Evolutionary conservation across 176 grass and related monocot species (phyloP), one percentile per base, ranked within the genome.

Genomic region (Triticum monococcum): DNA sequence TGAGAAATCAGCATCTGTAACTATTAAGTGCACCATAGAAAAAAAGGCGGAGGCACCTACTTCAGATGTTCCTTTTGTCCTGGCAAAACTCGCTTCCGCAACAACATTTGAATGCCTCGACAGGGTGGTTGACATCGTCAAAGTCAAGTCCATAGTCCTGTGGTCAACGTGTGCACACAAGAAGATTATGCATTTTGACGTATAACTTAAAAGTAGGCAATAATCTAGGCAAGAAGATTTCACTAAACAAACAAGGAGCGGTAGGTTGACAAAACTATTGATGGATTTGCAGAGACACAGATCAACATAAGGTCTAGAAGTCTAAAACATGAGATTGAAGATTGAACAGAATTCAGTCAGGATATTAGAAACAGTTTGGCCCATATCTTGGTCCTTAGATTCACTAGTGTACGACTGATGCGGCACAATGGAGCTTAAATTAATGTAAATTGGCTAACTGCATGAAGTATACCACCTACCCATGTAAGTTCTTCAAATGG

Each of bases 121-220:
- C 22, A 33, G 96, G 96, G 62, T 98, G 93, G 8, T 84, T 57
- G 25, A 89, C 75, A 88, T 98, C 93, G 30, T 85, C 84, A 91
- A 98, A 98, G 88, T 98, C 88, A 61, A 98, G 92, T 72, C 77
- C 88, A 77, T 98, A 98, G 72, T 98, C 96, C 96, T 98, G 80
- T 36, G n/a, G 65, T 57, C 45, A 61, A 57, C 82, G 63, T 41
- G 59, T 43, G 31, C n/a, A 85, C 6, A 30, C 50, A 48, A 75
- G 23, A 79, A 54, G 23, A 33, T 71, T 50, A 65, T 32, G 40
- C 11, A 56, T 38, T 33, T 57, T 66, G 31, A 14, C n/a, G 64
- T 11, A 73, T 36, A 30, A 52, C 16, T 52, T 35, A 54, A 72
- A 72, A 45, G 14, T 72, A 79, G 38, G 11, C 16, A 78, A 79